These are phyloP conservation scores for Oxytropis ochrocephala DNA, from an alignment of 306 rosid species.

Conservation along the genomic window DNA sequence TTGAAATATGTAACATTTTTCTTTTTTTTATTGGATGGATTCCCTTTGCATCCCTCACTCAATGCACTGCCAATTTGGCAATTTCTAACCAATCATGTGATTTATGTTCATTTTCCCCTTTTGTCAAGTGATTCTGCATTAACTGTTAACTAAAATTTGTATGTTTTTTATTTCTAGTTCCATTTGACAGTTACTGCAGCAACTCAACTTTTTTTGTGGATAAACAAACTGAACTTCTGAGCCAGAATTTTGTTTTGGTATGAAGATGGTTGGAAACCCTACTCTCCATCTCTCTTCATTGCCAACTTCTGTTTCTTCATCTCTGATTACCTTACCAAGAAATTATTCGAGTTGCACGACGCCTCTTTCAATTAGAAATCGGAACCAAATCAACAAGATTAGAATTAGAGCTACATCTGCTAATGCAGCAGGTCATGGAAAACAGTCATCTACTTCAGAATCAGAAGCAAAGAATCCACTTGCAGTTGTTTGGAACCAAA, in stretches of 20 bases:
- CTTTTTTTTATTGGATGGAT: not conserved
- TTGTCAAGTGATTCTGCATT: not conserved
- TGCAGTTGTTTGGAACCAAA: conserved; percentile 66
- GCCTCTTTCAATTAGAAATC: conserved; percentile 45
- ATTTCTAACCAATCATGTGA: not conserved
- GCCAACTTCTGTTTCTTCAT: conserved; percentile 42
- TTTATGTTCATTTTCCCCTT: not conserved
- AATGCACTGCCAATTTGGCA: not conserved
- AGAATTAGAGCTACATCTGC: conserved; percentile 54
- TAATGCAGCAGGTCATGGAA: conserved; percentile 40
- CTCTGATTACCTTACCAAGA: conserved; percentile 26
- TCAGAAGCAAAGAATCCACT: conserved; percentile 57
- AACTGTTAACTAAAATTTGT: not conserved
- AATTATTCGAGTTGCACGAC: conserved; percentile 35
- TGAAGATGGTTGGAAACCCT: conserved; percentile 55
- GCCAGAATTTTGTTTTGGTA: not conserved
- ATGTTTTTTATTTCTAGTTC: conserved; percentile 21
- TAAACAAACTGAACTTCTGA: not conserved
- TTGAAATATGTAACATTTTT: too few relatives aligned
- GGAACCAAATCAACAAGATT: conserved; percentile 30
- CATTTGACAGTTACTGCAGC: not conserved
- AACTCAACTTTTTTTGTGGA: not conserved
- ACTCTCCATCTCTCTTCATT: conserved; percentile 41
- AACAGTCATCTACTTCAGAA: conserved; percentile 48
- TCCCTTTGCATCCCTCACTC: not conserved